Evolutionary conservation across 176 grass and related monocot genomes (phyloP), one percentile per base, ranked within the genome.

Genomic region (Lolium rigidum): DNA sequence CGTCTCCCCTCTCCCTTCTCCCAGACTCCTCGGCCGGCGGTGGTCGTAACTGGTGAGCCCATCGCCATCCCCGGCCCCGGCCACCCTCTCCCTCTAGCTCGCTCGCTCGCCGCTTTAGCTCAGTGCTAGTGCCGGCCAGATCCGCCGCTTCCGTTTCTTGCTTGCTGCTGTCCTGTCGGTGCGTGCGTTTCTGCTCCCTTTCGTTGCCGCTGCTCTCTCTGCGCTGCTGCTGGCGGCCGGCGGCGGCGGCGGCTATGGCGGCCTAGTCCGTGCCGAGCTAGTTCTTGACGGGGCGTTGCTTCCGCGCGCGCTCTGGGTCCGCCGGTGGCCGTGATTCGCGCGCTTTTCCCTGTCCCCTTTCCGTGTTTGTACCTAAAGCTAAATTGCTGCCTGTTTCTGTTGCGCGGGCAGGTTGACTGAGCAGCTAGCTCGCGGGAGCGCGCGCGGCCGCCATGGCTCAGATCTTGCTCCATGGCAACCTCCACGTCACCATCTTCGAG

Each of bases 381-480:
- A 10, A 66, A 16, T 26, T 1, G 8, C 47, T 75, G 22, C 65
- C 43, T n/a, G 16, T 15, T 39, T 12, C 20, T 11, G 51, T 7
- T 55, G 49, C 37, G 49, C 26, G 20, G 74, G 81, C 69, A 74
- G 54, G 80, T 44, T 44, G 46, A 76, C 6, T 13, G 9, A 9
- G 48, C 17, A 37, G 63, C 63, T 37, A 37, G 63, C 63, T 66
- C 6, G 70, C 26, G 20, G 4, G 72, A 59, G 78, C 41, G 59
- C 28, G 57, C 41, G 59, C 28, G 57, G 72, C 2, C 47, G 56
- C 54, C 87, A 95, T 95, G 93, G 90, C 90, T 62, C 86, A 85
- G 80, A 87, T 92, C 89, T 35, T 95, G 90, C 90, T 95, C 71
- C 93, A 95, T 57, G 93, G 93, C 28, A 95, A 86, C 74, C 93